These are phyloP conservation scores for Salicornia ramosissima DNA, from an alignment of 148 eudicot species.

Conservation along the genomic window DNA sequence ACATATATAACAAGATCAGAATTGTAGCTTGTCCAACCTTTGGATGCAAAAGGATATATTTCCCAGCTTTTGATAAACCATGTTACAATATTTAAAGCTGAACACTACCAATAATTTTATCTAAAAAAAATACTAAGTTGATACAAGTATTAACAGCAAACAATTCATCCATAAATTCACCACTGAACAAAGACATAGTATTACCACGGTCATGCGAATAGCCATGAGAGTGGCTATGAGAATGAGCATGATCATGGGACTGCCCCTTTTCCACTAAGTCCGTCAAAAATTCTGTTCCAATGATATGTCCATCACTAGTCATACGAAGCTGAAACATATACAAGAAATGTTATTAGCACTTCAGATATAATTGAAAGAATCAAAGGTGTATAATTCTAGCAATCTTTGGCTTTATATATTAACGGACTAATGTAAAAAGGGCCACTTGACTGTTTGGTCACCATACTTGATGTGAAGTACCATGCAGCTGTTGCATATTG, in stretches of 20 bases:
- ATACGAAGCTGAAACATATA: conserved; percentile 73
- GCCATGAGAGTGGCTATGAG: conserved; percentile 13
- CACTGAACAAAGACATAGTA: not conserved
- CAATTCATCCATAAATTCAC: not conserved
- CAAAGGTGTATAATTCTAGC: not conserved
- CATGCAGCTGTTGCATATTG: not conserved
- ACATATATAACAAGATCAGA: not conserved
- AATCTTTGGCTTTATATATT: not conserved
- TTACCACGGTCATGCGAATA: conserved; percentile 72
- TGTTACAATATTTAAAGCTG: not conserved
- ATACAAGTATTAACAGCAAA: not conserved
- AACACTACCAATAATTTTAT: not conserved
- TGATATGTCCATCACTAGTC: conserved; percentile 63
- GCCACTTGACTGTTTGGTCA: not conserved
- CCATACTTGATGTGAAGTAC: not conserved
- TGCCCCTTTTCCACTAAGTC: conserved; percentile 93
- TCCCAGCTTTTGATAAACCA: not conserved
- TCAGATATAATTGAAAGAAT: not conserved
- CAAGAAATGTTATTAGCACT: not conserved
- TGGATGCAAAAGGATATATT: not conserved
- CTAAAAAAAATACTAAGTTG: not conserved
- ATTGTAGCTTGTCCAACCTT: not conserved
- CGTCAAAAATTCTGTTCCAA: conserved; percentile 85
- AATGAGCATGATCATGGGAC: conserved; percentile 49
- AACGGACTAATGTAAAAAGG: not conserved